These are phyloP conservation scores for Colletotrichum sp. DNA, from an alignment of 2,329 filamentous ascomycete species.

Conservation along the genomic window DNA sequence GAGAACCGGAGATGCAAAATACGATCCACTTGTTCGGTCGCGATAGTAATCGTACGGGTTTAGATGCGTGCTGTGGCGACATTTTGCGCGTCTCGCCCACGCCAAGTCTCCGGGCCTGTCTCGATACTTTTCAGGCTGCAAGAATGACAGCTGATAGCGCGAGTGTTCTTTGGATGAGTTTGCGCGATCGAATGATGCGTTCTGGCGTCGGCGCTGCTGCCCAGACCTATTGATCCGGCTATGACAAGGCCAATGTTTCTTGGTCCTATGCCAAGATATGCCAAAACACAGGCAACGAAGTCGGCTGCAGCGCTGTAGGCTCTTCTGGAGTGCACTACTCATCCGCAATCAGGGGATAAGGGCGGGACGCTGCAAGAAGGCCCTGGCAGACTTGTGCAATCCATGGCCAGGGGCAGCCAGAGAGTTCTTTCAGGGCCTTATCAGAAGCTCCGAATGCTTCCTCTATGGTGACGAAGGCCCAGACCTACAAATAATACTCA, in stretches of 20 bases:
- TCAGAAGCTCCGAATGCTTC: background rate
- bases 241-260: background rate
- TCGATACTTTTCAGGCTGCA: background rate
- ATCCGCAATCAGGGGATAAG: background rate
- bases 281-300: background rate
- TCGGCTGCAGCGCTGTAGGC: background rate
- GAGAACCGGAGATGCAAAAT: slow-evolving; percentile 12
- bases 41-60: background rate
- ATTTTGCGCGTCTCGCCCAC: background rate
- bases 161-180: background rate
- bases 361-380: background rate
- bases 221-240: background rate
- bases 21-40: slow-evolving; percentile 2
- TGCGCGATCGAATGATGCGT: background rate
- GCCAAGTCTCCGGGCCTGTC: background rate
- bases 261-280: background rate
- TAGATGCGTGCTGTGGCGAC: background rate
- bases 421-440: background rate
- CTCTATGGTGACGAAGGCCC: background rate
- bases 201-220: background rate
- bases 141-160: background rate
- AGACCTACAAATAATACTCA: background rate
- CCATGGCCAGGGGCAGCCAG: background rate
- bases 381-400: background rate
- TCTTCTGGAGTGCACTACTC: background rate